A percentile compares a stretch with the other conserved stretches of the same genome.
These are phyloP conservation scores for Gossypium schwendimanii DNA, from an alignment of 441 rosid genomes.

Conservation along the genomic window DNA sequence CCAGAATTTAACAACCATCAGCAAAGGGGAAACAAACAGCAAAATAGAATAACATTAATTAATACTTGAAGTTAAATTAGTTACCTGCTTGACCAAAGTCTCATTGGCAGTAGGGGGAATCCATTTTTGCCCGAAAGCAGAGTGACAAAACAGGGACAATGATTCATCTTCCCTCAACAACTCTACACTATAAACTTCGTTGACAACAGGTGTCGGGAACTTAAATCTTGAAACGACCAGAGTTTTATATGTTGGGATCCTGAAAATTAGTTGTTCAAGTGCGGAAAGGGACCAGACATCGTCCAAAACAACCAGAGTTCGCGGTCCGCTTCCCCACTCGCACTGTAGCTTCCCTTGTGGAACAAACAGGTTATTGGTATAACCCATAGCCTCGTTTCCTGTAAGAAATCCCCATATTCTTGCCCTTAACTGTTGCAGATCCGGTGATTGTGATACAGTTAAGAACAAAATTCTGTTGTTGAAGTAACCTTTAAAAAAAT, in stretches of 20 bases:
- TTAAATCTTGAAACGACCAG: conserved; percentile 61
- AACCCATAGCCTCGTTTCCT: conserved; percentile 26
- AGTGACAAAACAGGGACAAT: conserved; percentile 45
- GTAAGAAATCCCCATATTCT: conserved; percentile 36
- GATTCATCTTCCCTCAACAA: conserved; percentile 57
- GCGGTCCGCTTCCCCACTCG: conserved; percentile 18
- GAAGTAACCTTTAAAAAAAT: conserved; percentile 38
- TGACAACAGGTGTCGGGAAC: conserved; percentile 28
- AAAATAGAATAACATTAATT: background rate
- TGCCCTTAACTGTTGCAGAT: conserved; percentile 38
- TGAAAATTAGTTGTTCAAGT: conserved; percentile 45
- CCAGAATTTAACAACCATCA: background rate
- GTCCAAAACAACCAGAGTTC: conserved; percentile 53
- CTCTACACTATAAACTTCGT: conserved; percentile 42
- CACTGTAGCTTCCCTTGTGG: conserved; percentile 33
- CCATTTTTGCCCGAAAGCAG: conserved; percentile 52
- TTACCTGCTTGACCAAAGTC: conserved; percentile 59
- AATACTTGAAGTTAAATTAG: background rate
- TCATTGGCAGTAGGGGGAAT: conserved; percentile 43
- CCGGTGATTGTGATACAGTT: conserved; percentile 79
- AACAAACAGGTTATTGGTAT: background rate
- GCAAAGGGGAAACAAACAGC: background rate
- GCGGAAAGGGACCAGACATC: conserved; percentile 68
- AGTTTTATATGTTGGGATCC: conserved; percentile 44
- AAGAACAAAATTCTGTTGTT: conserved; percentile 46